phyloP scores from a whole-genome alignment of 352 stramenopile species.

The Phytophthora pistaciae region DNA sequence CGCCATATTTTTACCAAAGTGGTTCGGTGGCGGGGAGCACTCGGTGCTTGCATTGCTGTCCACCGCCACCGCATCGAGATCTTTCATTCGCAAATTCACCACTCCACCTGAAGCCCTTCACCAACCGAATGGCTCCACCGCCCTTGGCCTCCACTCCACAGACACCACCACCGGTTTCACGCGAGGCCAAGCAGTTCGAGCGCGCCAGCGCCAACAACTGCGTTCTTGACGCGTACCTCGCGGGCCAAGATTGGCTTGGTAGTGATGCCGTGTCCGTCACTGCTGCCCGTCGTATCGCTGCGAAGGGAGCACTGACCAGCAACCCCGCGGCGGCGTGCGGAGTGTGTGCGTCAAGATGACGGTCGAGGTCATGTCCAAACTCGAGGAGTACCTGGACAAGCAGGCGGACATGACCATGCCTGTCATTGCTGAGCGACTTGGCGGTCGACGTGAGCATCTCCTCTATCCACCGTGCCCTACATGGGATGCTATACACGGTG shows the following conservation, averaged over 20 bases:
- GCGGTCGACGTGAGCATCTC: constrained; percentile 1
- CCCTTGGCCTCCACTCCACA: not conserved
- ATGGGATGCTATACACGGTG: constrained; percentile 32
- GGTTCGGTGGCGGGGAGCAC: not conserved
- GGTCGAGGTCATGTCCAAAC: not conserved
- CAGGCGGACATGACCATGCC: not conserved
- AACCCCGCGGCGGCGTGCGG: not conserved
- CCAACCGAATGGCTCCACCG: not conserved
- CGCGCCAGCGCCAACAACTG: not conserved
- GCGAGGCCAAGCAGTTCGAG: not conserved
- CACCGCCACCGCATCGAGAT: not conserved
- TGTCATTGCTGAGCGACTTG: not conserved
- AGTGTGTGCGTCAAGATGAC: not conserved
- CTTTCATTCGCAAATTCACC: not conserved
- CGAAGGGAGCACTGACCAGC: not conserved
- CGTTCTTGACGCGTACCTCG: constrained; percentile 1
- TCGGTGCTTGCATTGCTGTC: not conserved
- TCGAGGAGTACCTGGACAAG: not conserved
- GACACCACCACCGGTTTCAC: not conserved
- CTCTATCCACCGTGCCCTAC: constrained; percentile 12
- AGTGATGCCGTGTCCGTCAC: not conserved
- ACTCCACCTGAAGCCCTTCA: not conserved
- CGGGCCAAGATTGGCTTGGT: not conserved
- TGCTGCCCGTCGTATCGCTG: not conserved
- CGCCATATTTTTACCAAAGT: not conserved